Evolutionary conservation across 176 grass and related monocot genomes (phyloP).

Genomic region (Saccharum spontaneum): DNA sequence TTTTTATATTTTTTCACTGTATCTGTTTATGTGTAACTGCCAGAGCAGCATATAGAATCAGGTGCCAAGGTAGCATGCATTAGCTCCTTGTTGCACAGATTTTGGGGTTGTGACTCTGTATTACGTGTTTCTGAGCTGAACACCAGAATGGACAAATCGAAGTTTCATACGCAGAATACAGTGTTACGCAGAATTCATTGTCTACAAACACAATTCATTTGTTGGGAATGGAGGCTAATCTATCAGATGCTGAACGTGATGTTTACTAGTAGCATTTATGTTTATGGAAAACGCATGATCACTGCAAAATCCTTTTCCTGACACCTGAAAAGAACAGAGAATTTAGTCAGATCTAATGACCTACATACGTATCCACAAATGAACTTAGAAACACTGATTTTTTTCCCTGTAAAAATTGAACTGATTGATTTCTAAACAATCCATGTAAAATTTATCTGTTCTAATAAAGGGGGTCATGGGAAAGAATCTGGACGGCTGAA

Average conservation of each 20-base stretch:
- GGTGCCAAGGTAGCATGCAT: neutral
- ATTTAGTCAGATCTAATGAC: too few species aligned
- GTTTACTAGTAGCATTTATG: too few species aligned
- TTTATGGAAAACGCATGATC: too few species aligned
- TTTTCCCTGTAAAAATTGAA: neutral
- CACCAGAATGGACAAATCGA: neutral
- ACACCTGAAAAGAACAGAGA: neutral
- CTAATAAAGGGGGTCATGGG: neutral
- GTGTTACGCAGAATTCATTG: neutral
- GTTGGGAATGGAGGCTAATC: neutral
- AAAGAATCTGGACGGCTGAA: neutral
- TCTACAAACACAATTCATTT: neutral
- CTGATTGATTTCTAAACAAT: too few species aligned
- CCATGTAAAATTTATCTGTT: neutral
- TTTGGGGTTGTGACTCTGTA: constrained; percentile 10
- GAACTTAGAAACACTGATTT: neutral
- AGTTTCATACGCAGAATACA: neutral
- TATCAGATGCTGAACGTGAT: neutral
- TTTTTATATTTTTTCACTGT: neutral
- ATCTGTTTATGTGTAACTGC: neutral
- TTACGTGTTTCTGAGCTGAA: neutral
- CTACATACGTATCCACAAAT: too few species aligned
- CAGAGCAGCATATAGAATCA: neutral
- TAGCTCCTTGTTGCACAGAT: constrained; percentile 20
- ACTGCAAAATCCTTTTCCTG: neutral